Evolutionary conservation across 169 alveolate species (phyloP).

Genomic region (Eimeria sp.): DNA sequence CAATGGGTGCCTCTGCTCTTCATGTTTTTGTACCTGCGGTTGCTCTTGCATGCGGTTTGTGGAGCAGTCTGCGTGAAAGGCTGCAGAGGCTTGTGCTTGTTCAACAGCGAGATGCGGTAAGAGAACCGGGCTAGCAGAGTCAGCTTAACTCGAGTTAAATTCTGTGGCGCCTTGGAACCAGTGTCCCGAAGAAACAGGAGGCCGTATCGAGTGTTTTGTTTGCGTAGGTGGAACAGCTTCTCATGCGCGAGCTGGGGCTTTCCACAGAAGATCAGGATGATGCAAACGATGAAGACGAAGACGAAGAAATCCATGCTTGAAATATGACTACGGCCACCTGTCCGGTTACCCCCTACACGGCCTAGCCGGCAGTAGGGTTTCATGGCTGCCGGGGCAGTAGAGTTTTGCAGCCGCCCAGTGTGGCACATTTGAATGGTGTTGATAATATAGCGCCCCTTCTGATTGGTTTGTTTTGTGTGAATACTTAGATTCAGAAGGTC

Average conservation of each 20-base stretch:
- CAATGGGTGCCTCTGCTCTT: no score
- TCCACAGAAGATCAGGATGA: slow-evolving; percentile 55
- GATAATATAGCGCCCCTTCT: not conserved
- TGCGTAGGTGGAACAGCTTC: slow-evolving; percentile 51
- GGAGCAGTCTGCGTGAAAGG: slow-evolving; percentile 50
- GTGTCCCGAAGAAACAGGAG: not conserved
- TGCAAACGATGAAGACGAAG: slow-evolving; percentile 64
- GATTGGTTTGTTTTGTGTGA: not conserved
- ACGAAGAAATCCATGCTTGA: slow-evolving; percentile 47
- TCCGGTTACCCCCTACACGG: not conserved
- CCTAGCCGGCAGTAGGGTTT: not conserved
- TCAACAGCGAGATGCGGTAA: slow-evolving; percentile 65
- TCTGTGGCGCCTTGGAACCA: not conserved
- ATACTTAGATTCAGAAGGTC: not conserved
- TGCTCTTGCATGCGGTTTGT: slow-evolving; percentile 9
- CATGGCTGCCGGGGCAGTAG: not conserved
- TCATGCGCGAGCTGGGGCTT: slow-evolving; percentile 75
- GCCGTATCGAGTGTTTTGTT: not conserved
- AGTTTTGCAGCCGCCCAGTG: not conserved
- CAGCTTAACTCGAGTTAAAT: not conserved
- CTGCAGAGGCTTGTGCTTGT: slow-evolving; percentile 76
- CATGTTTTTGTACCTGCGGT: no score
- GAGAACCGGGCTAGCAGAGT: not conserved
- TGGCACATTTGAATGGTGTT: not conserved
- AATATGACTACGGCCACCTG: not conserved